Base-by-base conservation (phyloP, 2,329 filamentous ascomycete species). In the Tolypocladium sp. region DNA sequence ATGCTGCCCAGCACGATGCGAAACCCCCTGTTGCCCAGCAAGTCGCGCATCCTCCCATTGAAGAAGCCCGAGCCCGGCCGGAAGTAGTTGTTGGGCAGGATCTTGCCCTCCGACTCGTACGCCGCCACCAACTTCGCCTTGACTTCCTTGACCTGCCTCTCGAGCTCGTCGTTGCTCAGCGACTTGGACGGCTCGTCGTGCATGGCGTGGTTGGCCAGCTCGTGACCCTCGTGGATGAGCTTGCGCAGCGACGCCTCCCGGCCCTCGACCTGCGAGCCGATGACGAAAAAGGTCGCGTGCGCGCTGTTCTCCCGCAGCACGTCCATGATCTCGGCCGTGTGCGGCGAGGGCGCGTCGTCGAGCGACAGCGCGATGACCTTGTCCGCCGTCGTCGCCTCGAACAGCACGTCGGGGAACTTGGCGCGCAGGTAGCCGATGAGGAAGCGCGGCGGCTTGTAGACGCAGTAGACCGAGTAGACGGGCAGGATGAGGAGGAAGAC, bases 131-230 rank as follows among this genome's bases (percentile, higher is more conserved):
- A 83, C 67, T 83, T 77, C 0, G 63, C 69, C 64, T 91, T 85
- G 20, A 95, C 90, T 13, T 78, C 65, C 15, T 72, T 69, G 57
- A 95, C 86, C 75, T 96, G 84, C 1, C 70, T 68, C 41, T 78
- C 74, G 1, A 96, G 81, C 62, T 82, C 79, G 1, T 75, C 75
- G 57, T 86, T 79, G 46, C 78, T 73, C 33, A 96, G 77, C 0
- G 77, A 77, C 52, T 82, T 79, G 12, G 87, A 88, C 0, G 91
- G 85, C 76, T 94, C 90, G 73, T 96, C 92, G 70, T 86, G 83
- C 90, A 94, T 92, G 12, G 89, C 92, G 73, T 96, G 92, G 74
- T 96, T 96, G 30, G 83, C 92, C 4, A 96, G 77, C 76, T 92
- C 89, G 70, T 89, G 83, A 27, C 86, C 86, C 55, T 74, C 76